Conservation (phyloP, 1,284 basidiomycete genomes). For the Amylostereum areolatum region DNA sequence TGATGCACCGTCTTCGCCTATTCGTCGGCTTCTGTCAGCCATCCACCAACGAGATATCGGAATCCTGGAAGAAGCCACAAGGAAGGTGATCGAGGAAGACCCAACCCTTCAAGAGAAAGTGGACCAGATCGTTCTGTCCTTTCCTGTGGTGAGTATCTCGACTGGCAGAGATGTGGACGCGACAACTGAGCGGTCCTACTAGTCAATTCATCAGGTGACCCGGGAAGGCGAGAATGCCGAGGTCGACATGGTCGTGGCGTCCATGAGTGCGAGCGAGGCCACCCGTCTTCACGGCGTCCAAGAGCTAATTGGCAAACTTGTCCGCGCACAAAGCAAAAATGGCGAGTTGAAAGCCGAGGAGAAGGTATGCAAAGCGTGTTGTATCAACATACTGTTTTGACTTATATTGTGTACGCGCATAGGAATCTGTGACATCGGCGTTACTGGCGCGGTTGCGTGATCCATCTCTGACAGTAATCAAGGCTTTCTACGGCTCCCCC, state of each 20-base stretch:
- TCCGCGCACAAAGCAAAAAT: too few species aligned
- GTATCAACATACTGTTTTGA: too few species aligned
- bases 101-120: constrained; percentile 34
- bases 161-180: too few species aligned
- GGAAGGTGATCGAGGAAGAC: constrained; percentile 30
- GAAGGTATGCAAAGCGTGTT: too few species aligned
- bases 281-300: constrained; percentile 48
- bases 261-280: constrained; percentile 44
- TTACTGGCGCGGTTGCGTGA: constrained; percentile 66
- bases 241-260: constrained; percentile 45
- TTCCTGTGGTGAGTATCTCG: constrained; percentile 39
- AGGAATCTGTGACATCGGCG: constrained; percentile 48
- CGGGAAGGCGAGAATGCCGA: constrained; percentile 7
- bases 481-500: constrained; percentile 57
- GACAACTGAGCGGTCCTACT: too few species aligned
- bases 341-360: too few species aligned
- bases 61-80: constrained; percentile 35
- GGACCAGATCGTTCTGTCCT: constrained; percentile 47
- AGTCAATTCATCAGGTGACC: too few species aligned
- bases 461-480: constrained; percentile 50
- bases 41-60: constrained; percentile 50
- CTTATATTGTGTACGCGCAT: neutral
- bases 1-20: constrained; percentile 9
- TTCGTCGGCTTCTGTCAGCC: constrained; percentile 27
- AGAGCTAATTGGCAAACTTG: too few species aligned